Percentiles rank a stretch among this genome's conserved stretches.
phyloP scores from a whole-genome alignment of 768 basidiomycete genomes.

The Agrocybe chaxingu region DNA sequence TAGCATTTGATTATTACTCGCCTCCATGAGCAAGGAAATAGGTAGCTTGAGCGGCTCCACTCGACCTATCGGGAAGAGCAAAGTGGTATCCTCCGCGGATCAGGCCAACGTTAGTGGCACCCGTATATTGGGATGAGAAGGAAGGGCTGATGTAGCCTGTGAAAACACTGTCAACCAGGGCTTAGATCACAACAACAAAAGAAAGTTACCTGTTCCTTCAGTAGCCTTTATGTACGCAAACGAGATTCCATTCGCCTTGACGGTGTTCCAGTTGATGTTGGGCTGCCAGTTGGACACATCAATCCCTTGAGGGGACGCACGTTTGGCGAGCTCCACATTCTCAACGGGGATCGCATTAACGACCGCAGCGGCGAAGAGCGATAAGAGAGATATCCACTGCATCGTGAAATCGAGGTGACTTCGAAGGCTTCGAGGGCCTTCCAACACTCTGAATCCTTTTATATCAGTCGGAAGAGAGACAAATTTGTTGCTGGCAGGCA shows the following conservation, averaged over 20 bases:
- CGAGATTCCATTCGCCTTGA: slow-evolving; percentile 45
- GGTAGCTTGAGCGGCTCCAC: slow-evolving; percentile 56
- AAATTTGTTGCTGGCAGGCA: no score
- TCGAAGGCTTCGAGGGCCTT: no score
- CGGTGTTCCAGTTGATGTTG: slow-evolving; percentile 47
- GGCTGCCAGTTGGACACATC: slow-evolving; percentile 54
- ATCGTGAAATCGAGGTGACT: no score
- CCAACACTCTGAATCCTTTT: no score
- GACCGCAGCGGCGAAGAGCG: no score
- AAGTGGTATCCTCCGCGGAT: slow-evolving; percentile 65
- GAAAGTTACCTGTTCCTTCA: slow-evolving; percentile 48
- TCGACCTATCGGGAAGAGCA: slow-evolving; percentile 49
- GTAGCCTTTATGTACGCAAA: slow-evolving; percentile 71
- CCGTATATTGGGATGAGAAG: slow-evolving; percentile 50
- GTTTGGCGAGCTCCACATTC: slow-evolving; percentile 1
- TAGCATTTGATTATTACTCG: slow-evolving; percentile 12
- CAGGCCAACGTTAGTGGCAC: slow-evolving; percentile 51
- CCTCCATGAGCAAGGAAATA: slow-evolving; percentile 60
- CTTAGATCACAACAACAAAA: background rate
- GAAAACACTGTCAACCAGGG: background rate
- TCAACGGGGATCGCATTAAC: no score
- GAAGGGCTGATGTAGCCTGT: slow-evolving; percentile 37
- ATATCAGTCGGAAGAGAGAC: no score
- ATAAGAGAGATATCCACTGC: no score
- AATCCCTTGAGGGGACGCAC: slow-evolving; percentile 44